Conservation (phyloP, 345 rosid species). For the Salix dunnii region DNA sequence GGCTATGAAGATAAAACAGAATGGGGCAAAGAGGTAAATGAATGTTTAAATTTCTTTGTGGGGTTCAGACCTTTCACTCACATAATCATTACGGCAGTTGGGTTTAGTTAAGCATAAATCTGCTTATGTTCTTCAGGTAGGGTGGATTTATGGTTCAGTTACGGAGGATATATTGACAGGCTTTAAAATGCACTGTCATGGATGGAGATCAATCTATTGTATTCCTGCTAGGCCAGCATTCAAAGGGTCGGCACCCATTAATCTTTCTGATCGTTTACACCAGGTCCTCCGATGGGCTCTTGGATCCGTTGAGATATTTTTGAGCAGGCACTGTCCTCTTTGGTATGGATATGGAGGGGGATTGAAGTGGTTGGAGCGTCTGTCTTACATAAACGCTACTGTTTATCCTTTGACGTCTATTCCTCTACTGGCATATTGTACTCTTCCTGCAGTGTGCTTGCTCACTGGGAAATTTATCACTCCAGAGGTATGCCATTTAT, state of each 20-base stretch:
- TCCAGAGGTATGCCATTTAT: not conserved
- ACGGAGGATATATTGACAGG: not conserved
- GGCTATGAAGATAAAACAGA: not conserved
- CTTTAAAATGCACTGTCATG: not conserved
- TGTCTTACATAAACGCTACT: not conserved
- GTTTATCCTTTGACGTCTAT: not conserved
- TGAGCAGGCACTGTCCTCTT: not conserved
- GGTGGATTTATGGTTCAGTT: not conserved
- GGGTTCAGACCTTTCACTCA: not conserved
- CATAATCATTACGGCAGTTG: not conserved
- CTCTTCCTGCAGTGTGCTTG: not conserved
- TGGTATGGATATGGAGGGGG: not conserved
- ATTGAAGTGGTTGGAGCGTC: not conserved
- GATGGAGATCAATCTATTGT: not conserved
- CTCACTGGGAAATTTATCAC: not conserved
- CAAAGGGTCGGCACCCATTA: not conserved
- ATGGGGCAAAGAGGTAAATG: not conserved
- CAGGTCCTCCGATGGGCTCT: not conserved
- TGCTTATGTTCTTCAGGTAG: not conserved
- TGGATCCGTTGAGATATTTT: not conserved
- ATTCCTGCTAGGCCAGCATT: not conserved
- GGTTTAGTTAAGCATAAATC: not conserved
- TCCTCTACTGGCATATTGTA: not conserved
- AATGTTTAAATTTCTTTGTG: not conserved
- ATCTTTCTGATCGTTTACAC: not conserved